Percentiles rank a stretch among this genome's conserved stretches.
Conservation (phyloP, 1,284 basidiomycete species). For the Leccinum solheimii region DNA sequence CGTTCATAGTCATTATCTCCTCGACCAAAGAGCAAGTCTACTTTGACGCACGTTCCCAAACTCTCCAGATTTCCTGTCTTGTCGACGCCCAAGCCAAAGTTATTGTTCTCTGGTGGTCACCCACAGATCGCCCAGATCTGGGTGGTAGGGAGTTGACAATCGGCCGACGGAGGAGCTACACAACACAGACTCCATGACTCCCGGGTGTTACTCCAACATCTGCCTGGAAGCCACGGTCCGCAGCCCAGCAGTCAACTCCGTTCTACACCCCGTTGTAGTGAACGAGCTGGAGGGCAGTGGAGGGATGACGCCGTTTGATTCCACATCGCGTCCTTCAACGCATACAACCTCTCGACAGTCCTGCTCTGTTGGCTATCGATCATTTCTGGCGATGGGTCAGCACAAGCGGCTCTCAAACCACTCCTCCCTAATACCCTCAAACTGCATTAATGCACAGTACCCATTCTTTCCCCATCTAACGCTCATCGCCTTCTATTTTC, state of each 20-base stretch:
- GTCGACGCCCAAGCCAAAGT: constrained; percentile 82
- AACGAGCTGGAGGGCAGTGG: constrained; percentile 97
- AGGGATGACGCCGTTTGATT: constrained; percentile 91
- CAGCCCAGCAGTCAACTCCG: constrained; percentile 92
- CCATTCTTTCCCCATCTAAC: background rate
- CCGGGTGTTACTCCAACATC: constrained; percentile 92
- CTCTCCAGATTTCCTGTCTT: constrained; percentile 87
- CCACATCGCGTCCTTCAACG: constrained; percentile 85
- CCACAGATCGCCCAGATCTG: constrained; percentile 85
- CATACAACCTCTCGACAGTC: constrained; percentile 77
- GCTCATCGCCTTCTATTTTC: background rate
- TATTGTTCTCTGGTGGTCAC: constrained; percentile 96
- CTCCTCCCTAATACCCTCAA: background rate
- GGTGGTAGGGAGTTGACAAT: constrained; percentile 90
- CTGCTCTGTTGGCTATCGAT: constrained; percentile 70
- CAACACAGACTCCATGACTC: constrained; percentile 81
- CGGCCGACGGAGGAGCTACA: constrained; percentile 78
- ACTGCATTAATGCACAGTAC: background rate
- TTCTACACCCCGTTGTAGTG: constrained; percentile 91
- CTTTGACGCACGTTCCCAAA: constrained; percentile 78
- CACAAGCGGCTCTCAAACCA: constrained; percentile 67
- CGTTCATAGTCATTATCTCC: constrained; percentile 79
- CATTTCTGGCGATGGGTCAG: constrained; percentile 99
- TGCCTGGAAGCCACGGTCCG: constrained; percentile 88
- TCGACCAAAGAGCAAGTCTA: constrained; percentile 85